These are phyloP conservation scores for Pyricularia sp. DNA, from an alignment of 2,329 filamentous ascomycete genomes.

Conservation along the genomic window DNA sequence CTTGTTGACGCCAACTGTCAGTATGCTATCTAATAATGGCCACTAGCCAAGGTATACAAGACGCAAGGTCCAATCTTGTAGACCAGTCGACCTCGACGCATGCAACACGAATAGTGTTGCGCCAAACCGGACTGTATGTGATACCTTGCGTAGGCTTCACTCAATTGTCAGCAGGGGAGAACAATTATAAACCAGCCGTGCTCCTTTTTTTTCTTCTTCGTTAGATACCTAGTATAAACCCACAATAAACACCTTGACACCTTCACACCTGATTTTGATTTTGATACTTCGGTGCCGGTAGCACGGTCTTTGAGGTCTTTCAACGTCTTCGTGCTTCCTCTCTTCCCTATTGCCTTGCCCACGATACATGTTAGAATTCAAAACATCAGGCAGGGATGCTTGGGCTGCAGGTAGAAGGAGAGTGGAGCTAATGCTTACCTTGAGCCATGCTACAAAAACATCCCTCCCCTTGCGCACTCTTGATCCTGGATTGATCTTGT, in stretches of 20 bases:
- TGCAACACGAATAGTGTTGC: background rate
- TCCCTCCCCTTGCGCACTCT: background rate
- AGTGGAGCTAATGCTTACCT: background rate
- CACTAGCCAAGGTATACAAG: background rate
- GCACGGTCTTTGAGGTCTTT: background rate
- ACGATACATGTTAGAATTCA: background rate
- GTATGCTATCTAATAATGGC: background rate
- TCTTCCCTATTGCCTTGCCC: background rate
- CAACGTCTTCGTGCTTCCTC: background rate
- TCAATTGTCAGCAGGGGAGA: background rate
- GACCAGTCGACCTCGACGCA: background rate
- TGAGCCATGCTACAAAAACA: background rate
- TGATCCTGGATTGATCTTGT: background rate
- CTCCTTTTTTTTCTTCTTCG: background rate
- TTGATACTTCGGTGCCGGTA: too few relatives aligned
- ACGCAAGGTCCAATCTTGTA: background rate
- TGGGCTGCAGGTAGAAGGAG: background rate
- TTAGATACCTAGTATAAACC: background rate
- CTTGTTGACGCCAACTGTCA: too few relatives aligned
- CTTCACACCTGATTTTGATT: too few relatives aligned
- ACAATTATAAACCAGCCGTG: background rate
- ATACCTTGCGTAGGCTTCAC: background rate
- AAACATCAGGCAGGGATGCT: background rate
- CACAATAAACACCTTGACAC: background rate
- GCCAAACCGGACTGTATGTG: background rate